Evolutionary conservation across 768 basidiomycete genomes (phyloP), one percentile per base, ranked within the genome.

Genomic region (Leucosporidium creatinivorum): DNA sequence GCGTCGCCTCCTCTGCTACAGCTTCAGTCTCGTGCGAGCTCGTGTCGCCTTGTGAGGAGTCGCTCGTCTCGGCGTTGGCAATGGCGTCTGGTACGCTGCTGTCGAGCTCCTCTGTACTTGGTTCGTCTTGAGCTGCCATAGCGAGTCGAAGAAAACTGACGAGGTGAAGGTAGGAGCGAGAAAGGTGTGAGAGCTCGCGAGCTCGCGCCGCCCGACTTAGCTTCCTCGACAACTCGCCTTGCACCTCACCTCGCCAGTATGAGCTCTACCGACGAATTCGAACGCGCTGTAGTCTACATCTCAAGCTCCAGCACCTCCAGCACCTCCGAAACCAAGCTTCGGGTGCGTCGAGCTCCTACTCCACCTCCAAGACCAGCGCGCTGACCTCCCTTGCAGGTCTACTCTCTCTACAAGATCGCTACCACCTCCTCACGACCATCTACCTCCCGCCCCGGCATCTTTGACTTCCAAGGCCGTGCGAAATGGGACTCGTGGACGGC

Each of bases 401-500:
- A 71, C 51, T 47, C 69, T 0, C 66, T 71, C 51, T 71, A 50
- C 66, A 68, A 68, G 58, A 25, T 68, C 54, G 66, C 69, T 5
- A 68, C 66, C 1, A 21, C n/a, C 26, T 56, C 63, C 0, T 12
- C 19, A 6, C 52, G 33, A 9, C 69, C 69, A 1, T 19, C 48
- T 1, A 31, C 39, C 0, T 26, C 66, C 0, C 49, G 69, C 1
- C 69, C 69, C 10, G 66, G 66, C 19, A 12, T 71, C 39, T 55
- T 62, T 3, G 69, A 71, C 61, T 71, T 62, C 15, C 33, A 61
- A 17, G 69, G 56, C 0, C 62, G 69, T 21, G 69, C 69, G 6
- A 71, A 71, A n/a, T 68, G 66, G 66, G 69, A 71, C 28, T 66
- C 69, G 5, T 71, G 69, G 69, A 36, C 31, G 18, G 31, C 48